These are phyloP conservation scores for Solanum clarkiae DNA, from an alignment of 257 asterid species.

Conservation along the genomic window DNA sequence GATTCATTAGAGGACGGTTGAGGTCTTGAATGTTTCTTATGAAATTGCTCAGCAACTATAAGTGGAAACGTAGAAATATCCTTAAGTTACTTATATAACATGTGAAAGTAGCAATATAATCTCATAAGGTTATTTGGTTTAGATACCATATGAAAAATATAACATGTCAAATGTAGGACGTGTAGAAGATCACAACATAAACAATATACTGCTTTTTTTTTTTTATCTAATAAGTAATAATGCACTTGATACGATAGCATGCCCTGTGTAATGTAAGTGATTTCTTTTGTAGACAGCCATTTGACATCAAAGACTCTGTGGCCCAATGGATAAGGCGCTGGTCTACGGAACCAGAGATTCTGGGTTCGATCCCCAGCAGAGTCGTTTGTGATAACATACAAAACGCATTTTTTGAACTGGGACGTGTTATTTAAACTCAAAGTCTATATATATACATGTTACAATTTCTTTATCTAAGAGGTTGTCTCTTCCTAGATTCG, in stretches of 20 bases:
- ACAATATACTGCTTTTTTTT: background rate
- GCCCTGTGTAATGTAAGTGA: too few relatives aligned
- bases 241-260: too few relatives aligned
- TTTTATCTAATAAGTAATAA: too few relatives aligned
- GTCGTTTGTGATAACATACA: background rate
- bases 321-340: constrained; percentile 99
- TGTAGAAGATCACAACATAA: background rate
- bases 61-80: background rate
- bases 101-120: background rate
- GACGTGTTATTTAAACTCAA: too few relatives aligned
- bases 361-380: constrained; percentile 30
- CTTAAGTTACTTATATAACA: background rate
- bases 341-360: constrained; percentile 98
- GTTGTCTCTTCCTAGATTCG: too few relatives aligned
- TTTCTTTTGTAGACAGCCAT: too few relatives aligned
- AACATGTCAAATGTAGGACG: background rate
- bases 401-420: too few relatives aligned
- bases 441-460: too few relatives aligned
- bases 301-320: constrained; percentile 13
- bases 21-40: background rate
- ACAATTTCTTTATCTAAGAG: too few relatives aligned
- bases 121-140: background rate
- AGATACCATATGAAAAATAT: background rate
- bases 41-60: background rate
- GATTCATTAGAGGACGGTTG: too few relatives aligned